Percentiles rank a stretch among this genome's conserved stretches.
Conservation (phyloP, 257 asterid genomes). For the Solanum pinnatisectum region DNA sequence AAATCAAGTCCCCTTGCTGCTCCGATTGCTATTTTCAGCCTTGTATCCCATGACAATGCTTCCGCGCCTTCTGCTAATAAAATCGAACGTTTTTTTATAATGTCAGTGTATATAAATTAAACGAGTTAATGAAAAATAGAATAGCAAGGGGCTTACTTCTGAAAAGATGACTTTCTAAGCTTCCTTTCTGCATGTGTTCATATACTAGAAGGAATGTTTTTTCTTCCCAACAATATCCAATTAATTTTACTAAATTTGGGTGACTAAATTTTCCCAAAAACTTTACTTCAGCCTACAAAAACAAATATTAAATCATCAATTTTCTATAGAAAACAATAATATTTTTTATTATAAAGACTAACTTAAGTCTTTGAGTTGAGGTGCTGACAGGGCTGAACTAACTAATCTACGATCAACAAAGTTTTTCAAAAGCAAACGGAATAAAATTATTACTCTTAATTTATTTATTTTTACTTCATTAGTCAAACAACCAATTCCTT, state of each 20-base stretch:
- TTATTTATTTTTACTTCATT: neutral
- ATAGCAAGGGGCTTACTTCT: conserved; percentile 31
- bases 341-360: too few relatives aligned
- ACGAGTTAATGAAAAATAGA: neutral
- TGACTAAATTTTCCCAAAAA: conserved; percentile 81
- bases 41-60: conserved; percentile 59
- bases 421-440: neutral
- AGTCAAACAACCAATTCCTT: neutral
- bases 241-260: conserved; percentile 69
- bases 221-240: conserved; percentile 94
- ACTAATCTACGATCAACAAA: neutral
- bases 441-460: neutral
- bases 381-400: accelerated
- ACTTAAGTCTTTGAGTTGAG: neutral
- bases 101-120: neutral
- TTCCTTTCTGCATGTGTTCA: conserved; percentile 75
- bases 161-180: conserved; percentile 86
- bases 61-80: conserved; percentile 43
- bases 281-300: conserved; percentile 86
- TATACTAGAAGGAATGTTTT: conserved; percentile 66
- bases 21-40: conserved; percentile 65
- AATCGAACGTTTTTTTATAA: neutral
- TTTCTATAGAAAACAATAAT: neutral
- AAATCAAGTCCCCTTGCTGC: conserved; percentile 73
- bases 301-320: neutral